phyloP scores from a whole-genome alignment of 176 grass and related monocot species.

The Triticum urartu region DNA sequence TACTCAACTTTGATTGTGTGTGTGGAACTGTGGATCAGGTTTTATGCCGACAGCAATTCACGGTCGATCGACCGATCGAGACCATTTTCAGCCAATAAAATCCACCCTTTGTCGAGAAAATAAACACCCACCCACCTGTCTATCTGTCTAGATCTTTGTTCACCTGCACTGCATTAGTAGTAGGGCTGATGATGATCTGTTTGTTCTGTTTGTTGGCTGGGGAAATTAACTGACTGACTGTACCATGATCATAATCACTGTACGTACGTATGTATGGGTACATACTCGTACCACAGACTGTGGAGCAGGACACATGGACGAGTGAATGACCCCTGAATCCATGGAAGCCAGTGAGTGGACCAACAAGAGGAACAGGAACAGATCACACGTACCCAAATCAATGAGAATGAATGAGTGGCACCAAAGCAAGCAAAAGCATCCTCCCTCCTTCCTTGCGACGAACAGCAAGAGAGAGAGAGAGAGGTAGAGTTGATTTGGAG shows the following conservation, averaged over 20 bases:
- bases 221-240: background rate
- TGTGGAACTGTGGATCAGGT: too few species aligned
- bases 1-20: too few species aligned
- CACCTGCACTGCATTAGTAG: too few species aligned
- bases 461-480: background rate
- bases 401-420: background rate
- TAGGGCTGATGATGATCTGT: background rate
- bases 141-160: too few species aligned
- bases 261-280: background rate
- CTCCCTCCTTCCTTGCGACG: background rate
- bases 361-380: background rate
- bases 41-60: too few species aligned
- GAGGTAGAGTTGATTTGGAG: background rate
- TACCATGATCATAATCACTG: background rate
- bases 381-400: background rate
- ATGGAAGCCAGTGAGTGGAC: background rate
- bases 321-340: background rate
- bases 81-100: too few species aligned
- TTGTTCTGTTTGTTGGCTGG: background rate
- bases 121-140: too few species aligned
- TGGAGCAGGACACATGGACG: background rate
- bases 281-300: background rate
- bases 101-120: too few species aligned
- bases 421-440: background rate
- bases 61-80: too few species aligned